Evolutionary conservation across 2,329 filamentous ascomycete species (phyloP).

Genomic region (Zymoseptoria tritici): DNA sequence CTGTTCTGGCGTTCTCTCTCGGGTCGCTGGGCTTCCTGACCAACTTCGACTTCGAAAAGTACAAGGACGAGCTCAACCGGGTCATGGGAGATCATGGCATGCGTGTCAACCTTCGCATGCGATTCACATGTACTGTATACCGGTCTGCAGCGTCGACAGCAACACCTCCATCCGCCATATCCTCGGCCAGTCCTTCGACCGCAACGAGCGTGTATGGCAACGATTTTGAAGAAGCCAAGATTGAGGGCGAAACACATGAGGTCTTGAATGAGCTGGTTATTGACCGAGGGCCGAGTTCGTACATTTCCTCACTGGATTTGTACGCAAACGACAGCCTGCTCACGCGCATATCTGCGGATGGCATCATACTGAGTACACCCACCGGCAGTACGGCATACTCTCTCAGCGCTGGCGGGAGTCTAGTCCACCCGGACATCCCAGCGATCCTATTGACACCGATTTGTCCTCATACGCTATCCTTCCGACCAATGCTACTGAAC

Average conservation of each 20-base stretch:
- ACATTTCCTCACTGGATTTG: conserved; percentile 92
- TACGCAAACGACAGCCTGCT: conserved; percentile 93
- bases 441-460: conserved; percentile 95
- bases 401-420: conserved; percentile 85
- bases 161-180: conserved; percentile 18
- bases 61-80: conserved; percentile 63
- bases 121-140: conserved; percentile 96
- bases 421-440: conserved; percentile 94
- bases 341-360: conserved; percentile 92
- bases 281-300: conserved; percentile 90
- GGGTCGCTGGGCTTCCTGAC: conserved; percentile 92
- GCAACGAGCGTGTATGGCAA: conserved; percentile 9
- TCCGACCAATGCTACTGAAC: conserved; percentile 94
- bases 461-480: conserved; percentile 92
- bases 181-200: conserved; percentile 25
- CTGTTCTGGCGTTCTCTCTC: conserved; percentile 82
- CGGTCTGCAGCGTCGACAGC: conserved; percentile 46
- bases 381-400: conserved; percentile 90
- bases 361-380: conserved; percentile 94
- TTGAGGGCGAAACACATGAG: conserved; percentile 93
- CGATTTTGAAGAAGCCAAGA: conserved; percentile 40
- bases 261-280: conserved; percentile 98
- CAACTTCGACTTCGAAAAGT: conserved; percentile 85
- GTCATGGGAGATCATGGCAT: conserved; percentile 94
- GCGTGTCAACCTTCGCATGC: conserved; percentile 96